Evolutionary conservation across 768 basidiomycete species (phyloP).

Genomic region (Pholiota microspora): DNA sequence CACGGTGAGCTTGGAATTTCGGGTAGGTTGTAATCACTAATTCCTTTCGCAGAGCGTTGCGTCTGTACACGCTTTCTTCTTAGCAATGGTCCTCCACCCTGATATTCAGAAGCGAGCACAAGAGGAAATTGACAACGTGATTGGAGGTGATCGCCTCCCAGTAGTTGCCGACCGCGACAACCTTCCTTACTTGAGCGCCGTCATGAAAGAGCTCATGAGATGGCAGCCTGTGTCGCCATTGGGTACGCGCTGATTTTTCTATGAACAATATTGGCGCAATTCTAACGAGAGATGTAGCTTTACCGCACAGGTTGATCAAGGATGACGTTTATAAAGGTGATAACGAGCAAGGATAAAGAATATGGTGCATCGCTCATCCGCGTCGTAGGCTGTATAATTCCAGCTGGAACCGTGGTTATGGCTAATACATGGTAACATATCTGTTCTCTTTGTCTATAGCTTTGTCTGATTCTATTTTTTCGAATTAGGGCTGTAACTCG

Average conservation of each 20-base stretch:
- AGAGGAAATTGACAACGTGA: conserved; percentile 34
- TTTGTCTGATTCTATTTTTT: not conserved
- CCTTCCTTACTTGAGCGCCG: conserved; percentile 32
- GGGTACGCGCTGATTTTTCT: conserved; percentile 21
- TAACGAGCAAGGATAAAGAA: not conserved
- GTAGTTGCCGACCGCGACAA: conserved; percentile 26
- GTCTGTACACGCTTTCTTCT: conserved; percentile 29
- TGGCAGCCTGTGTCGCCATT: conserved; percentile 31
- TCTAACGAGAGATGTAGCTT: conserved; percentile 2
- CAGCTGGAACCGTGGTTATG: conserved; percentile 31
- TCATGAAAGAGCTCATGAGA: conserved; percentile 34
- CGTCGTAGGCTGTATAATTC: conserved; percentile 27
- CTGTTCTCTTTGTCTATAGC: not conserved
- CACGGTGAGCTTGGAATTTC: conserved; percentile 16
- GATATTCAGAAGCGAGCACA: conserved; percentile 33
- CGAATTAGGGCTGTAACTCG: conserved; percentile 21
- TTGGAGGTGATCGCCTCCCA: conserved; percentile 32
- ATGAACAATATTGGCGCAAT: not conserved
- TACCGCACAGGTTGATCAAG: conserved; percentile 16
- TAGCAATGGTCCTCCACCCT: conserved; percentile 34
- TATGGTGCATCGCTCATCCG: conserved; percentile 8
- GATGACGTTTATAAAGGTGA: conserved; percentile 17
- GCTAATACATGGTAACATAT: conserved; percentile 25
- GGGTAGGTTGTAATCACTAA: not conserved
- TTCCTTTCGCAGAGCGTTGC: conserved; percentile 24